Evolutionary conservation across 2,329 filamentous ascomycete species (phyloP).

Genomic region (Colletotrichum graminicola): DNA sequence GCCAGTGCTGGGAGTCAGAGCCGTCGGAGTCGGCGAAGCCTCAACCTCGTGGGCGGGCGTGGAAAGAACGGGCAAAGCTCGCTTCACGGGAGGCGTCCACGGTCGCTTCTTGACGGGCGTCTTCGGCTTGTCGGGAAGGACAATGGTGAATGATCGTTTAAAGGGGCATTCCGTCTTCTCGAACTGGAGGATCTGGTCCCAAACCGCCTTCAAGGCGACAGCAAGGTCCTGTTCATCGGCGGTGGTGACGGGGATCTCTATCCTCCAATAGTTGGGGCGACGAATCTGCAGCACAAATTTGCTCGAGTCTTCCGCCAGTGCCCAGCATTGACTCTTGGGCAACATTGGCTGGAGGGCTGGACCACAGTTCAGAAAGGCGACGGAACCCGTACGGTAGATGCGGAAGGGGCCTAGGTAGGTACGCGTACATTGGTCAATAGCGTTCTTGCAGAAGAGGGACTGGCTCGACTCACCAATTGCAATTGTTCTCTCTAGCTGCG

Average conservation of each 20-base stretch:
- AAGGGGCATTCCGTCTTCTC: constrained; percentile 93
- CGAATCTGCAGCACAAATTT: constrained; percentile 89
- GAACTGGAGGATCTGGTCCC: constrained; percentile 82
- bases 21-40: constrained; percentile 35
- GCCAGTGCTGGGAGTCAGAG: constrained; percentile 29
- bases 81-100: constrained; percentile 66
- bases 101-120: constrained; percentile 75
- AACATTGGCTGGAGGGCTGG: constrained; percentile 87
- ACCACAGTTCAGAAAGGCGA: constrained; percentile 89
- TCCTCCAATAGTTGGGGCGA: constrained; percentile 88
- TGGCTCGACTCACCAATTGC: constrained; percentile 74
- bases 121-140: constrained; percentile 76
- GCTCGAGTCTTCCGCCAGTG: constrained; percentile 83
- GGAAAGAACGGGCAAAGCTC: constrained; percentile 52
- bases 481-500: constrained; percentile 83
- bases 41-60: constrained; percentile 53
- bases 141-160: constrained; percentile 78
- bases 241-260: constrained; percentile 80
- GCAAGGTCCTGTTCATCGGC: constrained; percentile 74
- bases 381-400: constrained; percentile 88
- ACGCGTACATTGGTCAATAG: constrained; percentile 33
- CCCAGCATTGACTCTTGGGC: constrained; percentile 93
- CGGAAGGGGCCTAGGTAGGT: constrained; percentile 74
- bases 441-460: not conserved
- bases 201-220: constrained; percentile 74